A percentile compares a stretch with the other conserved stretches of the same genome.
These are phyloP conservation scores for Penicillium dipodomyicola DNA, from an alignment of 495 filamentous ascomycete genomes.

Conservation along the genomic window DNA sequence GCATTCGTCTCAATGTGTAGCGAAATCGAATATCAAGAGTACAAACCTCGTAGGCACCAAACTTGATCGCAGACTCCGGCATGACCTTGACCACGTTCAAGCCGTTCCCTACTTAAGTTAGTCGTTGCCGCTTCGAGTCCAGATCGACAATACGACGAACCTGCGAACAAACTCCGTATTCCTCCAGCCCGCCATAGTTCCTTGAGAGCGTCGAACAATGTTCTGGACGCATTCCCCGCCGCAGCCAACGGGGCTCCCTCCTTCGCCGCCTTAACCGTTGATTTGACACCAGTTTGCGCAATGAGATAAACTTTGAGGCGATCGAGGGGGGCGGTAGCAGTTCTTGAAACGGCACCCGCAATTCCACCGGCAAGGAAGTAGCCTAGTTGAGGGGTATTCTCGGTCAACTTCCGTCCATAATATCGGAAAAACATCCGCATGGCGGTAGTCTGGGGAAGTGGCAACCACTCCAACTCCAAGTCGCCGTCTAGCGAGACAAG, in stretches of 20 bases:
- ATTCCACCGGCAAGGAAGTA: slow-evolving; percentile 96
- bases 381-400: slow-evolving; percentile 71
- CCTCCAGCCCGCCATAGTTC: slow-evolving; percentile 84
- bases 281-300: slow-evolving; percentile 71
- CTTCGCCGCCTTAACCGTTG: slow-evolving; percentile 65
- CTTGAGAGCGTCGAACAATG: slow-evolving; percentile 67
- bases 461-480: slow-evolving; percentile 45
- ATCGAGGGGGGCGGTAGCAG: slow-evolving; percentile 91
- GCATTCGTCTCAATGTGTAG: background rate
- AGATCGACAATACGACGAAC: slow-evolving; percentile 47
- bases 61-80: slow-evolving; percentile 96
- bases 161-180: slow-evolving; percentile 90
- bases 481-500: slow-evolving; percentile 37
- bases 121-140: background rate
- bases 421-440: slow-evolving; percentile 50
- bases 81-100: slow-evolving; percentile 97
- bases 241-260: slow-evolving; percentile 66
- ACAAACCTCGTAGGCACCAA: slow-evolving; percentile 84
- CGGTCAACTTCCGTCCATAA: slow-evolving; percentile 59
- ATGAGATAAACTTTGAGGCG: slow-evolving; percentile 97
- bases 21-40: background rate
- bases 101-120: slow-evolving; percentile 70
- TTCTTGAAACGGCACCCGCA: slow-evolving; percentile 87
- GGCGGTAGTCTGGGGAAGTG: slow-evolving; percentile 45
- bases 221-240: slow-evolving; percentile 61